phyloP scores from a whole-genome alignment of 23 red algal species.

The Chondrus crispus region DNA sequence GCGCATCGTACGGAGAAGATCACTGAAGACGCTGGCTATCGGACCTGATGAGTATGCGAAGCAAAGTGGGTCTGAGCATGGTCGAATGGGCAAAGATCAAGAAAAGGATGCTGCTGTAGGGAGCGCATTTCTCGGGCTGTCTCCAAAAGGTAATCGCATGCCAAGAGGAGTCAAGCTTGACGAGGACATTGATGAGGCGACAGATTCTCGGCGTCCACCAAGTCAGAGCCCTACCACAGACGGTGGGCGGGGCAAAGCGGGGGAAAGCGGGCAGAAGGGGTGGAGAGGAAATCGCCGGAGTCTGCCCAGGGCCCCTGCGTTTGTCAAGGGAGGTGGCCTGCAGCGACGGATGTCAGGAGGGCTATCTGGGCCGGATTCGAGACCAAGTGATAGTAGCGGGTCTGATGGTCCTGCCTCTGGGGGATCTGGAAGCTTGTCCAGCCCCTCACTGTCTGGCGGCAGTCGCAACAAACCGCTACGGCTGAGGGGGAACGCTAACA shows the following conservation, averaged over 20 bases:
- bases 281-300: background rate
- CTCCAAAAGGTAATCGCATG: background rate
- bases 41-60: background rate
- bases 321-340: constrained; percentile 60
- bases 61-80: background rate
- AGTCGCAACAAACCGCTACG: background rate
- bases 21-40: background rate
- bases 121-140: constrained; percentile 18
- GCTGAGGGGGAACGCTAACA: background rate
- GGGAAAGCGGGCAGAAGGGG: background rate
- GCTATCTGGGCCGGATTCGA: background rate
- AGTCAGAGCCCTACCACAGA: background rate
- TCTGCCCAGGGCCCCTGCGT: constrained; percentile 59
- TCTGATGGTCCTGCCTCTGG: background rate
- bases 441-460: background rate
- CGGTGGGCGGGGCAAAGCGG: background rate
- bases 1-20: background rate
- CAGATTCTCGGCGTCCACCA: background rate
- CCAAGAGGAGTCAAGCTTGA: constrained; percentile 46
- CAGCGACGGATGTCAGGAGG: constrained; percentile 41
- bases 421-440: constrained; percentile 1
- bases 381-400: background rate
- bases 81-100: background rate
- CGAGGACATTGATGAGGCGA: constrained; percentile 2
- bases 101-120: constrained; percentile 14